phyloP scores from a whole-genome alignment of 1,284 basidiomycete genomes.

The Ustilago xerochloae region DNA sequence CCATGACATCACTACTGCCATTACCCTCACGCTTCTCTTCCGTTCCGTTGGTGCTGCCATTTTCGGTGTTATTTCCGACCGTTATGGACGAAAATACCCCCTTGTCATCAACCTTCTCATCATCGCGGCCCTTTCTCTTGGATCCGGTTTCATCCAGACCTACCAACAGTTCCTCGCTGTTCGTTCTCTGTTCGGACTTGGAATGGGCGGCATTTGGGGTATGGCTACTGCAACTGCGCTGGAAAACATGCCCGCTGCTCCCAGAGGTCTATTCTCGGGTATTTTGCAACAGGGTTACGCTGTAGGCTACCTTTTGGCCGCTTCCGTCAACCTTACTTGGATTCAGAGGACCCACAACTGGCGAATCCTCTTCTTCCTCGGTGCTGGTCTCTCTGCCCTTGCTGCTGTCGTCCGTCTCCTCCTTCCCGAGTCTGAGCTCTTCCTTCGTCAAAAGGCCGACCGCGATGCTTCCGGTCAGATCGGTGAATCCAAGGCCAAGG shows the following conservation, averaged over 20 bases:
- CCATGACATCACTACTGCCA: constrained; percentile 71
- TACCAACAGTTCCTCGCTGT: constrained; percentile 72
- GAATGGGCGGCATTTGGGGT: constrained; percentile 73
- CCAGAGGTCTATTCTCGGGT: constrained; percentile 86
- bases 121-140: constrained; percentile 77
- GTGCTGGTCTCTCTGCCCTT: constrained; percentile 76
- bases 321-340: constrained; percentile 78
- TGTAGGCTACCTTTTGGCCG: constrained; percentile 71
- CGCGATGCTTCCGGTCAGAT: constrained; percentile 57
- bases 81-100: constrained; percentile 93
- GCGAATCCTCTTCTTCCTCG: constrained; percentile 71
- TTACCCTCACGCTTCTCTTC: constrained; percentile 92
- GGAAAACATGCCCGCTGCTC: constrained; percentile 87
- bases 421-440: constrained; percentile 85
- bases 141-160: constrained; percentile 72
- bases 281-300: constrained; percentile 86
- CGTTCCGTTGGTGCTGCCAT: constrained; percentile 86
- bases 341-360: constrained; percentile 70
- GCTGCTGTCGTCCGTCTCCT: constrained; percentile 78
- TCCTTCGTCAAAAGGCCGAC: constrained; percentile 71
- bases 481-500: constrained; percentile 70
- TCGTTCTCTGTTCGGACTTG: constrained; percentile 71
- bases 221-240: constrained; percentile 72
- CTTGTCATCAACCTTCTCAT: constrained; percentile 74
- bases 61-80: constrained; percentile 72